Evolutionary conservation across 352 stramenopile species (phyloP), one percentile per base, ranked within the genome.

Genomic region (Elongisporangium prolatum): DNA sequence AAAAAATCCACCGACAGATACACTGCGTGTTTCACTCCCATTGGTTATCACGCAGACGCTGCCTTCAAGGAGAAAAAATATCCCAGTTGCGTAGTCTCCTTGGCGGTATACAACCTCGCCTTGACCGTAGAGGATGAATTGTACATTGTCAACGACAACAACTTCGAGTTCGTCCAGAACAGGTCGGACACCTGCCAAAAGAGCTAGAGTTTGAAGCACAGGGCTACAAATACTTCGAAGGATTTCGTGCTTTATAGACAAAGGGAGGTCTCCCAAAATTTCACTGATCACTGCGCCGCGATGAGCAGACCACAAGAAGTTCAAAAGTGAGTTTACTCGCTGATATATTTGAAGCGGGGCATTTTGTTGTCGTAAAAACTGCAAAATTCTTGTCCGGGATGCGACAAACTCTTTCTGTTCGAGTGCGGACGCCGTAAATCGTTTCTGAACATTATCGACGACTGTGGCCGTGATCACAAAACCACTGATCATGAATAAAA

Each of bases 231-330:
- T 84, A 16, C 68, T 72, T 0, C 55, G 50, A 6, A 84, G 28
- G 7, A 88, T 67, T 22, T 88, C 65, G 8, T 65, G 65, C 28
- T 68, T 69, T 21, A 84, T 72, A 0, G 67, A 63, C 6, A 57
- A 56, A 0, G 74, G 75, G 1, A 88, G 72, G 6, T 85, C 73
- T 4, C 54, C 18, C 1, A 86, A 48, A 2, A 88, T 38, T 5
- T 81, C 62, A 0, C 59, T 63, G 3, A 79, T 77, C 0, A 67
- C 68, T 0, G 71, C 70, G 0, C 75, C 75, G 2, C 75, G 71
- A 57, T 88, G 78, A 0, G 75, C 67, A 14, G 72, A 67, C 78
- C 78, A 86, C 78, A 75, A 86, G 58, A 78, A 88, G 25, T 88
- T 75, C 4, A 88, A 57, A 38, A 85, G 86, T 13, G 68, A 55